These are phyloP conservation scores for Cyberlindnera maritima DNA, from an alignment of 805 yeast genomes.

Conservation along the genomic window DNA sequence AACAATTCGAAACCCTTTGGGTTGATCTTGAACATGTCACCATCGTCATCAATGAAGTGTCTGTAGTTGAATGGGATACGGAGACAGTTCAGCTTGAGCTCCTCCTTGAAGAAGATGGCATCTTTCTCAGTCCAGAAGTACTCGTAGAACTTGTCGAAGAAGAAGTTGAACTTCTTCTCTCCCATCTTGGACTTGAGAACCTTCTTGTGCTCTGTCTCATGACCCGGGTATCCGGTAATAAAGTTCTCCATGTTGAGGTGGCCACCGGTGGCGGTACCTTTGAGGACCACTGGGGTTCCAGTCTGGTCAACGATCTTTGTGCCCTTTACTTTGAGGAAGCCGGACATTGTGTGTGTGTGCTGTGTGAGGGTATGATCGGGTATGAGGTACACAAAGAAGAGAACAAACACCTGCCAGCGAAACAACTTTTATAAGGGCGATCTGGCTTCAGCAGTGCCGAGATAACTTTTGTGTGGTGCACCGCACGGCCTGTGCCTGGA, in stretches of 20 bases:
- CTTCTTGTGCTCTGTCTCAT: constrained; percentile 47
- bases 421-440: background rate
- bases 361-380: background rate
- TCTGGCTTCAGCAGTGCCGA: background rate
- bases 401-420: background rate
- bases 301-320: constrained; percentile 45
- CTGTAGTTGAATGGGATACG: constrained; percentile 52
- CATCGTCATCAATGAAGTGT: constrained; percentile 46
- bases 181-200: constrained; percentile 41
- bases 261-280: constrained; percentile 50
- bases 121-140: constrained; percentile 52
- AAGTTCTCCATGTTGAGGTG: constrained; percentile 55
- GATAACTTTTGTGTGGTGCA: background rate
- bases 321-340: constrained; percentile 40
- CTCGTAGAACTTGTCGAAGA: constrained; percentile 50
- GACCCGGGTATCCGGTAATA: constrained; percentile 55
- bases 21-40: constrained; percentile 40
- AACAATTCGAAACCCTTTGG: constrained; percentile 43
- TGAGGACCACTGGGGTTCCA: constrained; percentile 39
- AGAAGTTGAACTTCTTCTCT: constrained; percentile 44
- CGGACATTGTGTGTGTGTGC: constrained; percentile 8
- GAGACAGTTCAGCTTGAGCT: constrained; percentile 42
- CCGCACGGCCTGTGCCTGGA: no score
- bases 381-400: no score
- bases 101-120: constrained; percentile 41